These are phyloP conservation scores for Triticum dicoccoides DNA, from an alignment of 176 grass and related monocot species.

Conservation along the genomic window DNA sequence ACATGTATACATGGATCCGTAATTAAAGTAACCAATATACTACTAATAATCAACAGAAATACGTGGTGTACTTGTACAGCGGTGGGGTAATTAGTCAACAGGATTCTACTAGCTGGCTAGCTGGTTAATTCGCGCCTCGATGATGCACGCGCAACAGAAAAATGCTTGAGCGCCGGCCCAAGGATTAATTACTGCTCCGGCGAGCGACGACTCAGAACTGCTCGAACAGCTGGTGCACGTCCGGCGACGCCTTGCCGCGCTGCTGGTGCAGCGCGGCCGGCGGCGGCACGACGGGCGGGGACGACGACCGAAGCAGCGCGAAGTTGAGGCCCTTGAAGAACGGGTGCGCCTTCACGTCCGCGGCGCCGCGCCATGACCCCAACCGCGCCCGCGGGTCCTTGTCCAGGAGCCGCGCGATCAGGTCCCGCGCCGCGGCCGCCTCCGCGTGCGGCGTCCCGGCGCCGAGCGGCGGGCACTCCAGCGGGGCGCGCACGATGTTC, in stretches of 20 bases:
- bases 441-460: neutral
- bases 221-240: conserved; percentile 49
- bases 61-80: conserved; percentile 23
- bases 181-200: neutral
- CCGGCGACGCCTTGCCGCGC: conserved; percentile 32
- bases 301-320: conserved; percentile 65
- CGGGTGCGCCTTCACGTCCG: conserved; percentile 68
- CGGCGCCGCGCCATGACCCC: conserved; percentile 64
- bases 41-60: neutral
- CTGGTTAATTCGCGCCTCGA: conserved; percentile 25
- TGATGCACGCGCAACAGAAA: neutral
- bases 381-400: conserved; percentile 69
- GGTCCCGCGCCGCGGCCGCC: conserved; percentile 49
- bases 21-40: conserved; percentile 21
- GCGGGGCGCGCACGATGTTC: conserved; percentile 68
- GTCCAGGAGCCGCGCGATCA: conserved; percentile 63
- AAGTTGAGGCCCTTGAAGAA: conserved; percentile 92
- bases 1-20: neutral
- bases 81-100: conserved; percentile 29
- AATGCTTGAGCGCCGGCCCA: neutral
- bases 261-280: conserved; percentile 22
- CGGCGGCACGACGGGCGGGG: conserved; percentile 66
- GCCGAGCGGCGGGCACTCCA: conserved; percentile 40
- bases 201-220: conserved; percentile 43
- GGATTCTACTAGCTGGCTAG: conserved; percentile 7